Evolutionary conservation across 495 filamentous ascomycete genomes (phyloP).

Genomic region (Neurospora hispaniola): DNA sequence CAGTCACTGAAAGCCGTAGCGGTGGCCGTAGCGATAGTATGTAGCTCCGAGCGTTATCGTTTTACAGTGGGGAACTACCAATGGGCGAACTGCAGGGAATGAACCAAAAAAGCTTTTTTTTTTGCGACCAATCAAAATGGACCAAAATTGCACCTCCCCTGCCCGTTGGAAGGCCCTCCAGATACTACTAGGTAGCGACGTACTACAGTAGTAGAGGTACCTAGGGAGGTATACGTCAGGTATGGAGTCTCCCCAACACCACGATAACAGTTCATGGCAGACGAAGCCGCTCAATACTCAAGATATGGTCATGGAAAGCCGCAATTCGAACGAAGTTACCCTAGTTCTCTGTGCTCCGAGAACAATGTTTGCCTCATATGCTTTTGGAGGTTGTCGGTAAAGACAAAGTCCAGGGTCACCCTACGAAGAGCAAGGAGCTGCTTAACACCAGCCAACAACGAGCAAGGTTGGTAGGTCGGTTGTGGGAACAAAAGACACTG

Average conservation of each 20-base stretch:
- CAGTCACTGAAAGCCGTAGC: background rate
- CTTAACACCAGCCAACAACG: background rate
- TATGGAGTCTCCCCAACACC: background rate
- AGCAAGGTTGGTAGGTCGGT: background rate
- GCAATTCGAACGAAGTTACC: background rate
- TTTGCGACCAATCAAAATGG: background rate
- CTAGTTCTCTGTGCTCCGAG: background rate
- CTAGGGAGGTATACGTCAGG: background rate
- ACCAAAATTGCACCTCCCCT: background rate
- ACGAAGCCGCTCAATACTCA: background rate
- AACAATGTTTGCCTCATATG: background rate
- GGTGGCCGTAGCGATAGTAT: background rate
- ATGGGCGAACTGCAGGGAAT: background rate
- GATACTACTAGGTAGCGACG: background rate
- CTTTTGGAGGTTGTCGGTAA: background rate
- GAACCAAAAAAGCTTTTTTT: background rate
- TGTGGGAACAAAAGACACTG: background rate
- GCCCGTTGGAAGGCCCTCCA: background rate
- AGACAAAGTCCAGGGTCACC: background rate
- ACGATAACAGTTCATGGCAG: background rate
- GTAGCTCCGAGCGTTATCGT: background rate
- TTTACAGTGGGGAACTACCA: background rate
- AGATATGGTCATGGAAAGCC: background rate
- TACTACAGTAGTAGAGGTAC: no score
- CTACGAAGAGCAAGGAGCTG: background rate